Conservation (phyloP, 306 rosid species). For the Lathyrus aphaca region DNA sequence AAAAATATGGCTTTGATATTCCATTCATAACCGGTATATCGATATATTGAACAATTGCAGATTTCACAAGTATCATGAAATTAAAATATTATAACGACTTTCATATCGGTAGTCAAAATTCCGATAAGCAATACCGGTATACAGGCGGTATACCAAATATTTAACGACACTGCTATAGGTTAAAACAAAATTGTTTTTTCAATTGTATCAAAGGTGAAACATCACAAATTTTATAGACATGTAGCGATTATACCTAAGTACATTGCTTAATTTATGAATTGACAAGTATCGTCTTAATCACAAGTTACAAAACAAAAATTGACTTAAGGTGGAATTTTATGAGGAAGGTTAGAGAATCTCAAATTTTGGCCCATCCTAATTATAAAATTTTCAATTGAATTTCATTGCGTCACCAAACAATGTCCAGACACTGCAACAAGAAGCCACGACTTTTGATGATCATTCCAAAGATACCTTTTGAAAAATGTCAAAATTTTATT, state of each 20-base stretch:
- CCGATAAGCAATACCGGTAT: too few species aligned
- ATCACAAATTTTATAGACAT: constrained; percentile 1
- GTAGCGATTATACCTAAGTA: neutral
- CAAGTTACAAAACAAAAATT: neutral
- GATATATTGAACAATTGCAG: too few species aligned
- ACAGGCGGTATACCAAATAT: too few species aligned
- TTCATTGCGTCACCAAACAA: constrained; percentile 35
- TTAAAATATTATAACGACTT: too few species aligned
- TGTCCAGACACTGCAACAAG: constrained; percentile 11
- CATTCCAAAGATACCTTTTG: constrained; percentile 37
- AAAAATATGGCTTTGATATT: too few species aligned
- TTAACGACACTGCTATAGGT: too few species aligned
- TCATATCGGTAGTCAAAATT: too few species aligned
- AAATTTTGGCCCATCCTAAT: neutral
- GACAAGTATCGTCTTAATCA: neutral
- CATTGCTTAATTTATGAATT: neutral
- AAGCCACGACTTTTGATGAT: constrained; percentile 36
- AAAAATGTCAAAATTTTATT: constrained; percentile 34
- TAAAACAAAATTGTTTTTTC: too few species aligned
- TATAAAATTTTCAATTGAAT: constrained; percentile 26
- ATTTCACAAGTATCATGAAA: too few species aligned
- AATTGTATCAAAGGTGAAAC: neutral
- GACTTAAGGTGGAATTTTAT: neutral
- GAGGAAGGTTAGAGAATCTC: neutral
- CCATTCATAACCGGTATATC: too few species aligned